Percentiles rank a stretch among this genome's conserved stretches.
Evolutionary conservation across 495 filamentous ascomycete genomes (phyloP).

Genomic region (Bryoglossum gracile): DNA sequence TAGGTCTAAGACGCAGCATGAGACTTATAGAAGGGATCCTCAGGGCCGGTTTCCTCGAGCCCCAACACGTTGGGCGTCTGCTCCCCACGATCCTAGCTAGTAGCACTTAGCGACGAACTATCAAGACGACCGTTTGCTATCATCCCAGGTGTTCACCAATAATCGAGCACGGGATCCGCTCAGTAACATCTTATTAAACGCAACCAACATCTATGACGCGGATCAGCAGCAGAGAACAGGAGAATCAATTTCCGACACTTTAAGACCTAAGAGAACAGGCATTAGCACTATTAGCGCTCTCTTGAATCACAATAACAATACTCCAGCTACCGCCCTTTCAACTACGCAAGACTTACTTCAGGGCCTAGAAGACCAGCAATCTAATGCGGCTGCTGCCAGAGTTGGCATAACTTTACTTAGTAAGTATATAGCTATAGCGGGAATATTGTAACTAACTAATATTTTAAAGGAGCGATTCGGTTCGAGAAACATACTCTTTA

Average conservation of each 20-base stretch:
- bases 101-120: conserved; percentile 12
- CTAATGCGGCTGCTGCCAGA: background rate
- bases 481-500: conserved; percentile 6
- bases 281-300: conserved; percentile 6
- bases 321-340: background rate
- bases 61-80: conserved; percentile 1
- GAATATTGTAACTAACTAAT: background rate
- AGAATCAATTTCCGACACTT: conserved; percentile 1
- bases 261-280: background rate
- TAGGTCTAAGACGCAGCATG: conserved; percentile 10
- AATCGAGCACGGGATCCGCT: conserved; percentile 12
- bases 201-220: conserved; percentile 6
- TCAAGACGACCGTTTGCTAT: conserved; percentile 11
- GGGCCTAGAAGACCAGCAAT: background rate
- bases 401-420: background rate
- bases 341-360: background rate
- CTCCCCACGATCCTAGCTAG: conserved; percentile 4
- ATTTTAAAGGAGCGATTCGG: conserved; percentile 5
- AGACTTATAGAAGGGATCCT: conserved; percentile 8
- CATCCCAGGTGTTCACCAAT: conserved; percentile 4
- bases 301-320: conserved; percentile 7
- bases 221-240: background rate
- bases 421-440: conserved; percentile 9
- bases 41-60: conserved; percentile 7
- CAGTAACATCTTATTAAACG: conserved; percentile 9